Percentiles rank a stretch among this genome's conserved stretches.
These are phyloP conservation scores for Carnegiea gigantea DNA, from an alignment of 179 eudicot species.

Conservation along the genomic window DNA sequence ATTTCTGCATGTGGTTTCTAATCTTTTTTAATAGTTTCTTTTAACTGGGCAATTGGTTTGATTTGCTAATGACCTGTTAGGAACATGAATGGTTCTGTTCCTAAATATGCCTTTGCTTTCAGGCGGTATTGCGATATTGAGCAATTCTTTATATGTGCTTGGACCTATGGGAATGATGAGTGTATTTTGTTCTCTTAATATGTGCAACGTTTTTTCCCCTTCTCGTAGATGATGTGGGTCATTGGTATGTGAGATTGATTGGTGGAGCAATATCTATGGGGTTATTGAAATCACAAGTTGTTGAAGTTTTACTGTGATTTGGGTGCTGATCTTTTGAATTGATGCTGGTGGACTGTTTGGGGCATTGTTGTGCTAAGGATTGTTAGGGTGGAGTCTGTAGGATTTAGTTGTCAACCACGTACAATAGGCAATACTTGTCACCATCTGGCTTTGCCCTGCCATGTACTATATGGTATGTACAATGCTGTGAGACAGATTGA, in stretches of 20 bases:
- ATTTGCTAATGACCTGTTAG: neutral
- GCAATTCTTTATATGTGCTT: neutral
- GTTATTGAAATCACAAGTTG: neutral
- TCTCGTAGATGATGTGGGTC: neutral
- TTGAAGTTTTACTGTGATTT: neutral
- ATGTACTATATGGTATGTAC: slow-evolving; percentile 23
- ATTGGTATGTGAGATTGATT: slow-evolving; percentile 11
- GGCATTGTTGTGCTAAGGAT: neutral
- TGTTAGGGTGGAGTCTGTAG: neutral
- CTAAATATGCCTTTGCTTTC: neutral
- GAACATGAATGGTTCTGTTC: neutral
- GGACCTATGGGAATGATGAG: neutral
- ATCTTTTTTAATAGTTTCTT: neutral
- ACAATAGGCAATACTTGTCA: neutral
- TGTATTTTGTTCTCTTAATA: neutral
- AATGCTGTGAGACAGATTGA: slow-evolving; percentile 34
- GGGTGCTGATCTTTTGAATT: neutral
- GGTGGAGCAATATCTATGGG: neutral
- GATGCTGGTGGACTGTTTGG: slow-evolving; percentile 15
- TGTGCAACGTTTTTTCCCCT: neutral
- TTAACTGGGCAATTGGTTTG: neutral
- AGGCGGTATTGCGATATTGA: neutral
- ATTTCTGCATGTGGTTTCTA: neutral
- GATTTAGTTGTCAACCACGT: neutral
- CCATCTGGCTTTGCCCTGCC: slow-evolving; percentile 15